These are phyloP conservation scores for Acacia concinna DNA, from an alignment of 331 rosid genomes.

Conservation along the genomic window DNA sequence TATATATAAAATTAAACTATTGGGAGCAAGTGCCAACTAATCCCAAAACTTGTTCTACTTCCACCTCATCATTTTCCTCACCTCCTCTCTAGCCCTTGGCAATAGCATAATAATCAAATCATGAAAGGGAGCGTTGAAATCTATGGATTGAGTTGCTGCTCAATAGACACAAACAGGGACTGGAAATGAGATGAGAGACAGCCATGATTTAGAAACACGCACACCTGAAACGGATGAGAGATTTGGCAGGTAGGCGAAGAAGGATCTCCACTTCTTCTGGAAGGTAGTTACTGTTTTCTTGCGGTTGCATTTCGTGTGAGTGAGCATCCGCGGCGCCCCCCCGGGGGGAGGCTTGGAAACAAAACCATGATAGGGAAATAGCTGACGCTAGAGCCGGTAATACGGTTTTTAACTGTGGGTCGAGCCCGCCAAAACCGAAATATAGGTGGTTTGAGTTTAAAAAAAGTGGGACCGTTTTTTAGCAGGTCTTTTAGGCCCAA, in stretches of 20 bases:
- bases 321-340: too few relatives aligned
- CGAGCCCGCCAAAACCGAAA: too few relatives aligned
- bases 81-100: too few relatives aligned
- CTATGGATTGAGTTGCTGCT: background rate
- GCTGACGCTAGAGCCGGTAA: too few relatives aligned
- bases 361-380: background rate
- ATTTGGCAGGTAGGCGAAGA: background rate
- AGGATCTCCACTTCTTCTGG: background rate
- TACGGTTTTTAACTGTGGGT: too few relatives aligned
- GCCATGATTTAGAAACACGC: slow-evolving; percentile 16
- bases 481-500: too few relatives aligned
- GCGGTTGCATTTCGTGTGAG: background rate
- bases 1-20: too few relatives aligned
- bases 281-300: background rate
- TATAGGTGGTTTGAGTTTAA: too few relatives aligned
- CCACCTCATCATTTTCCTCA: too few relatives aligned
- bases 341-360: background rate
- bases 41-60: too few relatives aligned
- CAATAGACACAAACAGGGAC: background rate
- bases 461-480: too few relatives aligned
- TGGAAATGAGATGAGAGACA: background rate
- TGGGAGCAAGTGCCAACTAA: too few relatives aligned
- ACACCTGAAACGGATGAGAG: slow-evolving; percentile 11
- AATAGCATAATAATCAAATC: background rate
- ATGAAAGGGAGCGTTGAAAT: background rate